These are phyloP conservation scores for Neurospora sp. DNA, from an alignment of 495 filamentous ascomycete species.

Conservation along the genomic window DNA sequence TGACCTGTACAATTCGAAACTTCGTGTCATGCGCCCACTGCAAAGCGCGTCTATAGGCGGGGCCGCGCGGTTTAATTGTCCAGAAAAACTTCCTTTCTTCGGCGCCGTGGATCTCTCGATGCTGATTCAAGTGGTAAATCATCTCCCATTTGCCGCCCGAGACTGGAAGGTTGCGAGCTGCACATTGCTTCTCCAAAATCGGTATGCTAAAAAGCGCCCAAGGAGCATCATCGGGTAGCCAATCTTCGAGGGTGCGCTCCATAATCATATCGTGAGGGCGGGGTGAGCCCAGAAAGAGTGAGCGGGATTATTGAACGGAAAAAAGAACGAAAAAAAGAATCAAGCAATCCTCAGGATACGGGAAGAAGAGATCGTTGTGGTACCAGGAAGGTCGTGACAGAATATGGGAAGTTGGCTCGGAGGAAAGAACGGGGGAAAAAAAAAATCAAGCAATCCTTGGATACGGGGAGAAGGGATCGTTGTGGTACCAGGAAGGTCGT, in stretches of 20 bases:
- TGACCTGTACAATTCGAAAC: neutral
- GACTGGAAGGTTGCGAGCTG: neutral
- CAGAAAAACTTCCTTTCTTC: neutral
- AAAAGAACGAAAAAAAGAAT: neutral
- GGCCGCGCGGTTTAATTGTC: too few species aligned
- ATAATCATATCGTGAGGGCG: neutral
- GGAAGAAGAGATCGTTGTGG: neutral
- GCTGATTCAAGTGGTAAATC: neutral
- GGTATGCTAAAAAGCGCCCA: too few species aligned
- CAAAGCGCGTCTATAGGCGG: neutral
- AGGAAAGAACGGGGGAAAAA: too few species aligned
- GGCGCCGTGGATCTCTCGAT: neutral
- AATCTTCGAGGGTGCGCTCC: neutral
- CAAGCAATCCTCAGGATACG: neutral
- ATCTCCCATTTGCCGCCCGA: neutral
- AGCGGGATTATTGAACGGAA: neutral
- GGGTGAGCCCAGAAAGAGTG: neutral
- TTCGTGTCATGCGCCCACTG: neutral
- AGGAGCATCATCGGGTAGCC: neutral
- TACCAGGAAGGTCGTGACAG: neutral
- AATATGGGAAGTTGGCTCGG: neutral
- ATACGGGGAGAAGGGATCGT: neutral
- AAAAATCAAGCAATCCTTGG: neutral
- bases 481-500: neutral
- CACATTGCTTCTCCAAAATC: neutral